phyloP scores from a whole-genome alignment of 108 stramenopile genomes.

The Licmophora abbreviata region DNA sequence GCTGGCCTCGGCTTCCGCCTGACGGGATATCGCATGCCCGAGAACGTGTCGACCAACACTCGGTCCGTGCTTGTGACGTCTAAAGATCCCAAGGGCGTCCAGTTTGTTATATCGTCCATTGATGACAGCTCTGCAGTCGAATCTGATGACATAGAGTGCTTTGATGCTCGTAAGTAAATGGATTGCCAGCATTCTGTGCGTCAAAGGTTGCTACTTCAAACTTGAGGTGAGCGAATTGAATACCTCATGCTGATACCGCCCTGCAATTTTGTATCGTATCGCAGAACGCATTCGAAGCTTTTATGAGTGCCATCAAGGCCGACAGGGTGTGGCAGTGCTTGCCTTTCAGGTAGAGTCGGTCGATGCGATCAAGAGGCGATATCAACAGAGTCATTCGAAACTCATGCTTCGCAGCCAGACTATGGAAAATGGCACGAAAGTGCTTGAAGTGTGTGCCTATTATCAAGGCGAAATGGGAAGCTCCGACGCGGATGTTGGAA shows the following conservation, averaged over 20 bases:
- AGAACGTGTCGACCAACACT: conserved; percentile 14
- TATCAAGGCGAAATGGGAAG: no score
- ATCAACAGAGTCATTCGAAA: conserved; percentile 48
- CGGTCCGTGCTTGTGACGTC: conserved; percentile 65
- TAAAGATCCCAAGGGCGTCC: conserved; percentile 66
- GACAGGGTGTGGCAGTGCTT: conserved; percentile 66
- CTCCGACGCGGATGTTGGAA: conserved; percentile 52
- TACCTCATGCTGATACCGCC: no score
- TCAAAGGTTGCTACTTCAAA: background rate
- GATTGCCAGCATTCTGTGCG: background rate
- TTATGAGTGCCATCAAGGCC: conserved; percentile 32
- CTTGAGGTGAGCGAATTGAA: no score
- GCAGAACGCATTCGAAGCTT: conserved; percentile 39
- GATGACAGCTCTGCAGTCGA: conserved; percentile 10
- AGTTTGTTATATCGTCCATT: conserved; percentile 55
- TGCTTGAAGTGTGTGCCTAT: no score
- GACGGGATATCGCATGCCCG: conserved; percentile 42
- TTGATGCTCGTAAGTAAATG: conserved; percentile 33
- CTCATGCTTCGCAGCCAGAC: conserved; percentile 30
- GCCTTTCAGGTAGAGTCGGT: conserved; percentile 61
- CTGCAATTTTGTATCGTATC: no score
- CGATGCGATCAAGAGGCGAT: conserved; percentile 33
- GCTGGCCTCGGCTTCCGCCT: conserved; percentile 78
- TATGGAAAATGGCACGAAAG: conserved; percentile 23
- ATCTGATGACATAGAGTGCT: conserved; percentile 28